phyloP scores from a whole-genome alignment of 257 asterid species.

The Primulina huaijiensis region DNA sequence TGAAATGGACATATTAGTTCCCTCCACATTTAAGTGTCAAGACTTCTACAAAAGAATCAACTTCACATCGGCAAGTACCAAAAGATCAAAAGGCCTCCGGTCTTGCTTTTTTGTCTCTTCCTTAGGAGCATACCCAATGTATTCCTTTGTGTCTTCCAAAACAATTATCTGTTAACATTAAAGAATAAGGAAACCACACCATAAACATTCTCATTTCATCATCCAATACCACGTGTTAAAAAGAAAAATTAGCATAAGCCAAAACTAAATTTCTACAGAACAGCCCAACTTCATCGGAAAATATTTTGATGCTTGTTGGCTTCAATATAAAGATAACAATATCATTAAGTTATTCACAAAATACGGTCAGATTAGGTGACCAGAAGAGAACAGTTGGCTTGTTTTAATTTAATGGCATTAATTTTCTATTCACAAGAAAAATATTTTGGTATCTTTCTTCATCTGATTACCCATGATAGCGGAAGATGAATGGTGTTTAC shows the following conservation, averaged over 20 bases:
- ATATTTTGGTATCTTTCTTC: neutral
- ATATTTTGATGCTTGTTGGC: neutral
- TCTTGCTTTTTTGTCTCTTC: conserved; percentile 60
- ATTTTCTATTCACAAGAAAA: neutral
- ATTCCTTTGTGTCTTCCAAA: conserved; percentile 79
- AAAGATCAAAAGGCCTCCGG: conserved; percentile 72
- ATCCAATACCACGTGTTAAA: neutral
- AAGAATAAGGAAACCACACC: neutral
- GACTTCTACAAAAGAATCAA: neutral
- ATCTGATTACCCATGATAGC: neutral
- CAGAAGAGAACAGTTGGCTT: neutral
- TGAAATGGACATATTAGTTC: conserved; percentile 20
- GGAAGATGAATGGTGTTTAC: neutral
- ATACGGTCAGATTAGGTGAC: neutral
- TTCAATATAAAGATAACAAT: neutral
- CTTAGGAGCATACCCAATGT: conserved; percentile 62
- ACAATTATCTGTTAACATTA: conserved; percentile 64
- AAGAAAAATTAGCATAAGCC: too few species aligned
- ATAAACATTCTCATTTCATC: neutral
- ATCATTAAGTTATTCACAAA: neutral
- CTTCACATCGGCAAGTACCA: conserved; percentile 43
- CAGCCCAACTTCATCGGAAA: neutral
- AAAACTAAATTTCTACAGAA: neutral
- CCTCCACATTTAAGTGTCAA: conserved; percentile 9
- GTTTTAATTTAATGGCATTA: too few species aligned